A percentile compares a stretch with the other conserved stretches of the same genome.
Evolutionary conservation across 352 stramenopile genomes (phyloP).

Genomic region (Pythium volutum): DNA sequence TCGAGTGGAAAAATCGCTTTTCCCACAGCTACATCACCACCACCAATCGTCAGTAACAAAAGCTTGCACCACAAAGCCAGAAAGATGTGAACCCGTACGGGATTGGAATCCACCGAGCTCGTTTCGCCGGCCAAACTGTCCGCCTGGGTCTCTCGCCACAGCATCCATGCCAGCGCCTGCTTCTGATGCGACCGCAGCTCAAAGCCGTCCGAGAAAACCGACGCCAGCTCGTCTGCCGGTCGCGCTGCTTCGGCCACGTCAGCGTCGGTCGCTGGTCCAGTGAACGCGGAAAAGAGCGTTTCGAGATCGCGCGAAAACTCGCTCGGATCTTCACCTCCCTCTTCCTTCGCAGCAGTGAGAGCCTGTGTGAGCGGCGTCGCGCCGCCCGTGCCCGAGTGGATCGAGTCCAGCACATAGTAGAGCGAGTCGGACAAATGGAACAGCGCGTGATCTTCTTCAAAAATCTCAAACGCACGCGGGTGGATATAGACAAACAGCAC

Average conservation of each 20-base stretch:
- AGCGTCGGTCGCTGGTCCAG: conserved; percentile 31
- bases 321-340: conserved; percentile 21
- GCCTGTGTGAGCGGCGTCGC: conserved; percentile 14
- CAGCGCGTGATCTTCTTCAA: conserved; percentile 50
- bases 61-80: not conserved
- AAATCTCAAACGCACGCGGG: conserved; percentile 57
- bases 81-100: conserved; percentile 2
- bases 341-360: not conserved
- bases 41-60: not conserved
- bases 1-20: conserved; percentile 42
- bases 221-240: conserved; percentile 34
- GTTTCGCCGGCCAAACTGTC: not conserved
- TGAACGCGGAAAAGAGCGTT: conserved; percentile 63
- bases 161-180: conserved; percentile 83
- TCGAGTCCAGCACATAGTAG: conserved; percentile 51
- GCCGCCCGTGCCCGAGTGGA: conserved; percentile 19
- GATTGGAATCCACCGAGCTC: conserved; percentile 11
- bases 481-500: conserved; percentile 60
- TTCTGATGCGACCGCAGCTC: conserved; percentile 80
- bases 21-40: conserved; percentile 58
- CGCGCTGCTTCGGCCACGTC: conserved; percentile 16
- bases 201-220: conserved; percentile 55
- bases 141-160: conserved; percentile 66
- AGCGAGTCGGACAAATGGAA: conserved; percentile 66
- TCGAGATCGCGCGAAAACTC: conserved; percentile 44